Evolutionary conservation across 2,329 filamentous ascomycete genomes (phyloP), one percentile per base, ranked within the genome.

Genomic region (Thelonectria rubi): DNA sequence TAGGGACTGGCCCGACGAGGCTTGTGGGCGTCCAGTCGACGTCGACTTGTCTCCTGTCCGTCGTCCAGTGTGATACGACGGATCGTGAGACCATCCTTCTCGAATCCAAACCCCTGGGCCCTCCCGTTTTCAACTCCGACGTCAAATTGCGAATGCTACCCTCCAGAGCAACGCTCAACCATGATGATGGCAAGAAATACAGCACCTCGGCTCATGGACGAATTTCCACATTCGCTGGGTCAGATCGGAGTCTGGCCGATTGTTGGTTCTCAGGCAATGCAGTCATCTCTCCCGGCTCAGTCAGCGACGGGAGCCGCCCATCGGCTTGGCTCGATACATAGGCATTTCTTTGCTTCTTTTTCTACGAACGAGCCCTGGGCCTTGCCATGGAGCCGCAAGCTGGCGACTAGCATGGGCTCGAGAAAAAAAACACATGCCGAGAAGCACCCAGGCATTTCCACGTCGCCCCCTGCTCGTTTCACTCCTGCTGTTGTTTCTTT

Each of bases 141-240:
- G 47, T 39, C 58, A 60, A 56, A 60, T 60, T 60, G 26, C 46
- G 48, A 43, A 60, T 60, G 47, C 32, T 37, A 60, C 58, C 58
- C 43, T 56, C 32, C 48, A 42, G 39, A 51, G 51, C 42, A 52
- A 42, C 47, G 32, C 21, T 24, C 46, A 21, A 46, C 14, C 39
- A 34, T 37, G 45, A 43, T 43, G 47, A 17, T 24, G 45, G 34
- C 21, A 51, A 55, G 46, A 20, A 60, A 57, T 52, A 34, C 37
- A 30, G 46, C 47, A 30, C 39, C 39, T 60, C 37, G 37, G 45
- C 37, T 40, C 50, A 42, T 55, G 37, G 45, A 50, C 45, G 55
- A 34, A 48, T 56, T 34, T 21, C 45, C 26, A 21, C 20, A 30
- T 49, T 42, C 15, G 32, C 58, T 34, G 21, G 32, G 30, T 30